Percentiles rank a stretch among this genome's conserved stretches.
phyloP scores from a whole-genome alignment of 2,329 filamentous ascomycete species.

The Fusarium veterinarium region DNA sequence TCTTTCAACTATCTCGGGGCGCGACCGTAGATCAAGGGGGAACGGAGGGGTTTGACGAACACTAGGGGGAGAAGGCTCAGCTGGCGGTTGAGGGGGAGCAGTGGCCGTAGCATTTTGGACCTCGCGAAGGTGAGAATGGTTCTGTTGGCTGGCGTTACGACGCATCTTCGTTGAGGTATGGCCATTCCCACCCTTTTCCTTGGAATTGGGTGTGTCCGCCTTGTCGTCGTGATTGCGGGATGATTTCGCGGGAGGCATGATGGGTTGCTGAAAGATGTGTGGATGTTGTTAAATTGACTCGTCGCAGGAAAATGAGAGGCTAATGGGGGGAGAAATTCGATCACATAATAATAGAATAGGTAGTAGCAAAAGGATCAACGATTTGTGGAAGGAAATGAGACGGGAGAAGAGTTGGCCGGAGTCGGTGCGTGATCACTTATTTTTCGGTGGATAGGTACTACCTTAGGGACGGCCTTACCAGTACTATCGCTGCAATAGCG shows the following conservation, averaged over 20 bases:
- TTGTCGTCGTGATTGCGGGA: slow-evolving; percentile 62
- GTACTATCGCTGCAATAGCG: background rate
- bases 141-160: slow-evolving; percentile 64
- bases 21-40: slow-evolving; percentile 12
- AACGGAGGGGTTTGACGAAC: slow-evolving; percentile 44
- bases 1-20: background rate
- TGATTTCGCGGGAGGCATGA: slow-evolving; percentile 61
- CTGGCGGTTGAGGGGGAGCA: slow-evolving; percentile 45
- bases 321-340: background rate
- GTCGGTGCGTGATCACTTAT: slow-evolving; percentile 39
- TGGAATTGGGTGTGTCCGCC: slow-evolving; percentile 53
- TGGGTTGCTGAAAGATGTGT: slow-evolving; percentile 3
- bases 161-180: slow-evolving; percentile 65
- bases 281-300: background rate
- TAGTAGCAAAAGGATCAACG: slow-evolving; percentile 3
- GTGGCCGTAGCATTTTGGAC: slow-evolving; percentile 54
- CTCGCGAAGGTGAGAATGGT: slow-evolving; percentile 59
- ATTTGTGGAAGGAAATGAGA: slow-evolving; percentile 35
- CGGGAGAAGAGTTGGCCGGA: slow-evolving; percentile 36
- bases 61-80: slow-evolving; percentile 49
- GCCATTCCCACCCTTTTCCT: slow-evolving; percentile 59
- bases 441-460: slow-evolving; percentile 26
- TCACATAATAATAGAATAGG: slow-evolving; percentile 43
- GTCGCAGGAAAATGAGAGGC: slow-evolving; percentile 11
- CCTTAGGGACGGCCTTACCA: background rate